Base-by-base conservation (phyloP, 768 basidiomycete genomes). In the Tephrocybe sp. region DNA sequence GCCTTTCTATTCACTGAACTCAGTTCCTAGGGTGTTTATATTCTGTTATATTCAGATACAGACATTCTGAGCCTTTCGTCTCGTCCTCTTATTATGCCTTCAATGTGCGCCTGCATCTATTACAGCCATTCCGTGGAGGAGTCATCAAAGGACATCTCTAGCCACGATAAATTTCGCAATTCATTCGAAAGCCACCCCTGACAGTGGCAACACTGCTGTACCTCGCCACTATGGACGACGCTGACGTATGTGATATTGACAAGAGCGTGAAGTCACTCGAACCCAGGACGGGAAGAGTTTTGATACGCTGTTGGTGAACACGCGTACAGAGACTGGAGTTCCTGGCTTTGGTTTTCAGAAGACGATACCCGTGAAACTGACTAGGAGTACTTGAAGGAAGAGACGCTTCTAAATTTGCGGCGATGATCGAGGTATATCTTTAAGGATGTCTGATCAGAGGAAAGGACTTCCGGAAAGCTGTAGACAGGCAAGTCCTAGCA, bases 151-250 rank as follows among this genome's bases (percentile, higher is more conserved):
- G n/a, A n/a, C n/a, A n/a, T n/a, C n/a, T n/a, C n/a, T n/a, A n/a
- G n/a, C n/a, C n/a, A n/a, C n/a, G n/a, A n/a, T n/a, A n/a, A n/a
- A n/a, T n/a, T n/a, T n/a, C n/a, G n/a, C n/a, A n/a, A n/a, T n/a
- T n/a, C n/a, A n/a, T n/a, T n/a, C n/a, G n/a, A n/a, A n/a, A n/a
- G n/a, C n/a, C n/a, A n/a, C 86, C 85, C 52, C 76, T 98, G 14
- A 72, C 84, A 2, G 75, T 93, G 39, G 71, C 87, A 6, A 82
- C 91, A 1, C 73, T 97, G 47, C 74, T 98, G 50, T 87, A 93
- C 73, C 84, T 98, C 45, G 95, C 96, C 7, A 98, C 96, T 4
- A 70, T 87, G 20, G 96, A 96, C 32, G 96, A 96, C 1, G 96
- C 96, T 1, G 75, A 82, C 17, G 84, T 98, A 0, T 95, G 92